Base-by-base conservation (phyloP, 2,329 filamentous ascomycete genomes). In the Hirsutella thompsonii region DNA sequence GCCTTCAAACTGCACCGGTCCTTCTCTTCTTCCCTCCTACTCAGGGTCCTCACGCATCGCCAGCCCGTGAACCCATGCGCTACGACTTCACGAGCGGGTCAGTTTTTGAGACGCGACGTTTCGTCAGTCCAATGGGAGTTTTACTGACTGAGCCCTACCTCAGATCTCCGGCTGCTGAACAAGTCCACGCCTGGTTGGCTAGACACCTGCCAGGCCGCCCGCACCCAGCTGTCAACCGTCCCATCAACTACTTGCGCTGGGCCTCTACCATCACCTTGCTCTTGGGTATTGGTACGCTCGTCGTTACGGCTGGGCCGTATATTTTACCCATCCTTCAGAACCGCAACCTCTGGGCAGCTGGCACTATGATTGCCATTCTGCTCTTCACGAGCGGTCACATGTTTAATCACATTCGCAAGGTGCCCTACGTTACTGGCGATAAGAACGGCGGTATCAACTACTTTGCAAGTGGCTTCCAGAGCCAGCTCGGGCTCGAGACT, bases 361-460 rank as follows among this genome's bases (percentile, higher is more conserved):
- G 93, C 54, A 94, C 84, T 61, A 68, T 98, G 50, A 88, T 96
- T 54, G 72, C 80, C 13, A 89, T 98, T 47, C 74, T 98, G 34
- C 70, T 95, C 43, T 98, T 96, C 66, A 95, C 83, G 37, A 92
- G 84, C 52, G 93, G 92, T 32, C 89, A 96, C 64, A 98, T 98
- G 93, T 98, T 93, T 74, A 98, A 96, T 63, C 89, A 95, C 57
- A 98, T 98, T 56, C 79, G 93, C 52, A 90, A 92, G 60, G 86
- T 93, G 3, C 92, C 92, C 3, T 98, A 98, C 53, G 87, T 96
- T 26, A 72, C 79, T 34, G 84, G 83, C 34, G 80, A 96, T 57
- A 86, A 87, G 30, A 79, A 75, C 41, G 92, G 92, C 16, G 88
- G 88, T 5, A 76, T 98, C 46, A 84, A 66, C 56, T 96, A 96